These are phyloP conservation scores for Colletotrichum sp. DNA, from an alignment of 2,329 filamentous ascomycete genomes.

Conservation along the genomic window DNA sequence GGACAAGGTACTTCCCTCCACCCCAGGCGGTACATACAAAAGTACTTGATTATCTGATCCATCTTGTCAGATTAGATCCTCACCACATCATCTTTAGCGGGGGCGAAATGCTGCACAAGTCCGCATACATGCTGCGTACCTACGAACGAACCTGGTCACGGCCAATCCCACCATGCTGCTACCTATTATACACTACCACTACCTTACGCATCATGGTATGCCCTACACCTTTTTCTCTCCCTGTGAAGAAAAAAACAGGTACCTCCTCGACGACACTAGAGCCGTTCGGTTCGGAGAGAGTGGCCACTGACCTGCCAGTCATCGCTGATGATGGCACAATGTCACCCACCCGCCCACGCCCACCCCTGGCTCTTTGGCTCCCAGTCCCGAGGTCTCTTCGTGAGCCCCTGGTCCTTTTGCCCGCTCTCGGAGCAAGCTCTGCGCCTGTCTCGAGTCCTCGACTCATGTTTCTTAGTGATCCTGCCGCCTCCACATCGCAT, in stretches of 20 bases:
- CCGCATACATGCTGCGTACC: background rate
- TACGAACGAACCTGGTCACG: background rate
- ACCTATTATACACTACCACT: background rate
- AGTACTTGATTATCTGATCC: background rate
- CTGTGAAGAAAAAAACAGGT: background rate
- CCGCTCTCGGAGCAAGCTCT: conserved; percentile 19
- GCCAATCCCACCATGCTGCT: background rate
- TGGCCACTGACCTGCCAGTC: background rate
- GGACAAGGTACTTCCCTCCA: background rate
- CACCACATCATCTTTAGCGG: background rate
- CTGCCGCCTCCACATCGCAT: conserved; percentile 1
- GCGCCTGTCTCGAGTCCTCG: conserved; percentile 8
- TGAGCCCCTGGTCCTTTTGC: conserved; percentile 1
- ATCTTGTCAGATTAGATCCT: conserved; percentile 1
- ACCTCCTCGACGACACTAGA: background rate
- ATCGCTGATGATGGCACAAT: conserved; percentile 2
- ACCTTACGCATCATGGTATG: background rate
- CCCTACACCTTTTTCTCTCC: background rate
- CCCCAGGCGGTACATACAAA: background rate
- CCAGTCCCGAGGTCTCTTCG: conserved; percentile 16
- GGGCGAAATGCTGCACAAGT: background rate
- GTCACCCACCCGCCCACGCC: background rate
- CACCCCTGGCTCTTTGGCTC: background rate
- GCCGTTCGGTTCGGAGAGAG: background rate
- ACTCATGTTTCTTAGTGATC: conserved; percentile 18